A percentile compares a stretch with the other conserved stretches of the same genome.
phyloP scores from a whole-genome alignment of 129 eudicot genomes.

The Arctium minus region DNA sequence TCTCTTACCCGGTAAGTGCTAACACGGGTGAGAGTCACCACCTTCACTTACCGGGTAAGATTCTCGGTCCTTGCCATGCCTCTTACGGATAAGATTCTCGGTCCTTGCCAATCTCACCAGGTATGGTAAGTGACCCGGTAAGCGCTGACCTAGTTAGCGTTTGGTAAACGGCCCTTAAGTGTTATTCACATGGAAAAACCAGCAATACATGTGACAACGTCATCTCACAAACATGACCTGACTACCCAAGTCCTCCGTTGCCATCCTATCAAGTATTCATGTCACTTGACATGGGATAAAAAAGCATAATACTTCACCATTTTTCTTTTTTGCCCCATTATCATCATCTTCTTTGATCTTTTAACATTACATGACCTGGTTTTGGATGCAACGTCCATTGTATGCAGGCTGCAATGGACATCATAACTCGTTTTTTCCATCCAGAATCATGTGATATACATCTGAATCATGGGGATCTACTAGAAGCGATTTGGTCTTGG shows the following conservation, averaged over 20 bases:
- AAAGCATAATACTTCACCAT: neutral
- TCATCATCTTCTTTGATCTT: conserved; percentile 9
- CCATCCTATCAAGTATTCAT: neutral
- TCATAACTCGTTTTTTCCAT: conserved; percentile 54
- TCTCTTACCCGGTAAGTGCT: neutral
- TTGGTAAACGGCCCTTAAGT: neutral
- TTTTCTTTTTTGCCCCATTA: neutral
- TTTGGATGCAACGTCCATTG: neutral
- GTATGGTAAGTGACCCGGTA: neutral
- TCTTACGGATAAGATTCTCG: no score
- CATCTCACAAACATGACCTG: neutral
- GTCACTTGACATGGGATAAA: neutral
- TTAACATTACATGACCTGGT: neutral
- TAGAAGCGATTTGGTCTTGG: conserved; percentile 97
- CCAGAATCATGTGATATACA: conserved; percentile 91
- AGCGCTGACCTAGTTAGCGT: neutral
- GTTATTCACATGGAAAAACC: neutral
- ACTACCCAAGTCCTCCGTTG: neutral
- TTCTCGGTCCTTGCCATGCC: neutral
- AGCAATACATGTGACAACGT: neutral
- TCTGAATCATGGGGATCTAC: conserved; percentile 74
- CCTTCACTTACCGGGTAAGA: neutral
- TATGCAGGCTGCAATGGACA: conserved; percentile 72
- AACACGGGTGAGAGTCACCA: neutral
- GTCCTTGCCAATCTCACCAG: neutral